Conservation (phyloP, 495 filamentous ascomycete species). For the Glutinoglossum americanum region DNA sequence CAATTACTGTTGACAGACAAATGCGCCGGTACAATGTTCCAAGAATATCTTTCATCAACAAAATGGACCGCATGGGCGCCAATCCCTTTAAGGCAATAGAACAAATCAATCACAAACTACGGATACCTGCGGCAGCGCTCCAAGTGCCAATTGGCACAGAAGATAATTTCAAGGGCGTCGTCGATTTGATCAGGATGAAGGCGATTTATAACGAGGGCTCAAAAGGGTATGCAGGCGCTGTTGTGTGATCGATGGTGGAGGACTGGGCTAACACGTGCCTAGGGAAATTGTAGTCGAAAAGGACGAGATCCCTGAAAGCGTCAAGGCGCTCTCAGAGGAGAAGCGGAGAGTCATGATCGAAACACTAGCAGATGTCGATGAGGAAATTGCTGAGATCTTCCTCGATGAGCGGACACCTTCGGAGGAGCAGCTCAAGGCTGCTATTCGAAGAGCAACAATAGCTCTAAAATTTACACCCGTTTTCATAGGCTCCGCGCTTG, state of each 20-base stretch:
- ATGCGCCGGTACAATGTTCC: conserved; percentile 98
- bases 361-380: conserved; percentile 90
- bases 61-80: conserved; percentile 98
- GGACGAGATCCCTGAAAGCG: conserved; percentile 59
- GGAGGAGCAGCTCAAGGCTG: conserved; percentile 60
- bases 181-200: conserved; percentile 84
- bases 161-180: conserved; percentile 81
- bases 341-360: conserved; percentile 73
- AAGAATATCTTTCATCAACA: conserved; percentile 90
- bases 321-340: conserved; percentile 53
- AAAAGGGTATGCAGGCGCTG: conserved; percentile 34
- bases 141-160: conserved; percentile 91
- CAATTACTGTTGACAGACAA: conserved; percentile 93
- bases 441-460: conserved; percentile 78
- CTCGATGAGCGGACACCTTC: conserved; percentile 66
- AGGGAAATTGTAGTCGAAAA: conserved; percentile 36
- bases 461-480: conserved; percentile 83
- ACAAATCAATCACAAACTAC: conserved; percentile 88
- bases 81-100: conserved; percentile 97
- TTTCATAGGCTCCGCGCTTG: conserved; percentile 86
- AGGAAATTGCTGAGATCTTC: conserved; percentile 94
- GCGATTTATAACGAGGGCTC: conserved; percentile 76
- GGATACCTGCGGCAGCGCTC: conserved; percentile 76
- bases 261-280: neutral
- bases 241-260: neutral